These are phyloP conservation scores for Xylaria sp. DNA, from an alignment of 495 filamentous ascomycete species.

Conservation along the genomic window DNA sequence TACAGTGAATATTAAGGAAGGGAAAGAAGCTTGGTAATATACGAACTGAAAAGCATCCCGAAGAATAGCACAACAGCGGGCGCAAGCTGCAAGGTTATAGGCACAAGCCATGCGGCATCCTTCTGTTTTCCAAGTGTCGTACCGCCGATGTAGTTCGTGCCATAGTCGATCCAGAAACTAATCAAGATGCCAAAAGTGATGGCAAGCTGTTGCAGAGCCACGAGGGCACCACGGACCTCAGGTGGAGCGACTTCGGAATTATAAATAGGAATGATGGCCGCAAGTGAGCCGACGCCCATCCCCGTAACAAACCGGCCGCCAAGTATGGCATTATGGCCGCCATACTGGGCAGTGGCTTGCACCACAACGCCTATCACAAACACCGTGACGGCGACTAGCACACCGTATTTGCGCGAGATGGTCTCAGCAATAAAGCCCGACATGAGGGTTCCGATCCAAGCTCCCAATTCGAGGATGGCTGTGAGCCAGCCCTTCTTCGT, in stretches of 20 bases:
- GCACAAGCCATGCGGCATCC: constrained; percentile 73
- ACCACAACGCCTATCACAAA: constrained; percentile 81
- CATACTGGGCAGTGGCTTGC: constrained; percentile 66
- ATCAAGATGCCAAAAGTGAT: constrained; percentile 86
- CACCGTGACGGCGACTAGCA: constrained; percentile 72
- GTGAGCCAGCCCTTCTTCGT: constrained; percentile 80
- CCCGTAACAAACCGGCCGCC: constrained; percentile 80
- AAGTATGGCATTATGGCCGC: constrained; percentile 66
- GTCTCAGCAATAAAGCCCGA: constrained; percentile 79
- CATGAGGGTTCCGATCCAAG: constrained; percentile 79
- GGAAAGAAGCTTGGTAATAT: background rate
- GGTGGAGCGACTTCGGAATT: constrained; percentile 72
- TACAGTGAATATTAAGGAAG: background rate
- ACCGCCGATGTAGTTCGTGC: constrained; percentile 80
- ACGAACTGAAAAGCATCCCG: constrained; percentile 70
- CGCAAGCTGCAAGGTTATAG: constrained; percentile 67
- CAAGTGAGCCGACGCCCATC: constrained; percentile 75
- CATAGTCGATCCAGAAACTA: constrained; percentile 85
- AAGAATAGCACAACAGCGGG: constrained; percentile 66
- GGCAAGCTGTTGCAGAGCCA: constrained; percentile 80
- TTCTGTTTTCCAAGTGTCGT: constrained; percentile 63
- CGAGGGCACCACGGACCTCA: constrained; percentile 70
- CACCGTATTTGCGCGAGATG: constrained; percentile 75
- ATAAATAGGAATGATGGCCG: constrained; percentile 72
- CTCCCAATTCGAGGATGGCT: constrained; percentile 81